Evolutionary conservation across 805 yeast species (phyloP).

Genomic region (Candida koratica): DNA sequence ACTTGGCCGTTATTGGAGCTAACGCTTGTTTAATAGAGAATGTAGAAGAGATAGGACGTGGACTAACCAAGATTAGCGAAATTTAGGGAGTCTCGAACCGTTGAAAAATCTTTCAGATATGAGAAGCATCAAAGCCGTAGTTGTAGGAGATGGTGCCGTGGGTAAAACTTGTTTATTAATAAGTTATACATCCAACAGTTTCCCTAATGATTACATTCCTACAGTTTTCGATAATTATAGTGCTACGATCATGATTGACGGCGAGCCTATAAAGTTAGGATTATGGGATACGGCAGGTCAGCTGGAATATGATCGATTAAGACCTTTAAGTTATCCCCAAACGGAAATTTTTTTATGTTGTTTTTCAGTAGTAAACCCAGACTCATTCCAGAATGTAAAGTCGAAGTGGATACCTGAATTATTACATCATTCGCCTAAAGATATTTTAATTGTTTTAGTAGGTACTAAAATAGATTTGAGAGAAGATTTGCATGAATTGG

Average conservation of each 20-base stretch:
- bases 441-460: slow-evolving; percentile 63
- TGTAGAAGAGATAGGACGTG: background rate
- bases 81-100: slow-evolving; percentile 1
- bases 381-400: slow-evolving; percentile 74
- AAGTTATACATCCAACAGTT: slow-evolving; percentile 86
- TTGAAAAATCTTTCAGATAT: slow-evolving; percentile 27
- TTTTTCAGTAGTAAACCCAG: slow-evolving; percentile 78
- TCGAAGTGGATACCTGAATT: slow-evolving; percentile 81
- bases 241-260: slow-evolving; percentile 78
- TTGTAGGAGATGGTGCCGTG: slow-evolving; percentile 94
- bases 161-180: slow-evolving; percentile 89
- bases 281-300: slow-evolving; percentile 98
- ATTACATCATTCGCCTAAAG: slow-evolving; percentile 74
- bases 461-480: slow-evolving; percentile 89
- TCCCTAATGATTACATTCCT: slow-evolving; percentile 91
- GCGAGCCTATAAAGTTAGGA: slow-evolving; percentile 78
- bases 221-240: slow-evolving; percentile 92
- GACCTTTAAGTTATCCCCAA: slow-evolving; percentile 90
- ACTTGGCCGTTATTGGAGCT: too few species aligned
- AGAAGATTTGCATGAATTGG: slow-evolving; percentile 73
- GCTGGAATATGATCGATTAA: slow-evolving; percentile 81
- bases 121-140: slow-evolving; percentile 90
- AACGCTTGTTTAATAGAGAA: too few species aligned
- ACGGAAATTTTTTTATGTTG: slow-evolving; percentile 85
- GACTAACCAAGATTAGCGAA: slow-evolving; percentile 1